phyloP scores from a whole-genome alignment of 805 yeast species.

The Candida manassasensis region DNA sequence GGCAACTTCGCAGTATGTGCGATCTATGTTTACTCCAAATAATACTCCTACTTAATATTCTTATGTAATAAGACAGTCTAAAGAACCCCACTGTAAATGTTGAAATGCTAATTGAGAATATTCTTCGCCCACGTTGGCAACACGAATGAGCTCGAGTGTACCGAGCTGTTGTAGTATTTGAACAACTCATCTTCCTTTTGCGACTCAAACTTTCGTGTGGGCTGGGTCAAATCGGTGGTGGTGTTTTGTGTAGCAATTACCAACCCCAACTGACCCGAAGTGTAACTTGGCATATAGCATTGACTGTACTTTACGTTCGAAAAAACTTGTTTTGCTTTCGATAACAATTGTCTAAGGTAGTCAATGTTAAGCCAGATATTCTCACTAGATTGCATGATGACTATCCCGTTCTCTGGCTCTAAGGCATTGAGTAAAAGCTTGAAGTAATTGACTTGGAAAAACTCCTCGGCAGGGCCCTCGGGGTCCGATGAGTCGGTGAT shows the following conservation, averaged over 20 bases:
- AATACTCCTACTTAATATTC: too few relatives aligned
- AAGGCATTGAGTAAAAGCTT: constrained; percentile 60
- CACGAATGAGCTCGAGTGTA: constrained; percentile 71
- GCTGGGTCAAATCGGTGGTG: constrained; percentile 41
- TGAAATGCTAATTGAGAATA: constrained; percentile 15
- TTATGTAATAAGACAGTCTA: too few relatives aligned
- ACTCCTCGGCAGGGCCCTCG: constrained; percentile 94
- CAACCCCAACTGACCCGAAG: constrained; percentile 83
- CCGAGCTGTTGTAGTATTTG: constrained; percentile 59
- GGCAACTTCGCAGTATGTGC: too few relatives aligned
- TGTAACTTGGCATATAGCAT: constrained; percentile 82
- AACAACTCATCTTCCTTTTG: constrained; percentile 47
- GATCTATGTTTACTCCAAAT: too few relatives aligned
- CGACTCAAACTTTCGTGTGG: constrained; percentile 43
- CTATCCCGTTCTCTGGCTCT: constrained; percentile 51
- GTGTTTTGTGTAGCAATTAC: constrained; percentile 64
- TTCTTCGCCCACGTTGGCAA: constrained; percentile 75
- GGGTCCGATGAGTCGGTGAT: constrained; percentile 98
- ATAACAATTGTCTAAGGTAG: constrained; percentile 44
- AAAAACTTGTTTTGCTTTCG: constrained; percentile 52
- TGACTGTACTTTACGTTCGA: constrained; percentile 61
- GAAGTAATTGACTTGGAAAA: constrained; percentile 77
- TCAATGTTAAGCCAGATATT: constrained; percentile 69
- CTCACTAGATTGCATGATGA: constrained; percentile 76
- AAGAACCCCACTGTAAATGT: too few relatives aligned